A percentile compares a stretch with the other conserved stretches of the same genome.
These are phyloP conservation scores for Kodamaea laetipori DNA, from an alignment of 805 yeast genomes.

Conservation along the genomic window DNA sequence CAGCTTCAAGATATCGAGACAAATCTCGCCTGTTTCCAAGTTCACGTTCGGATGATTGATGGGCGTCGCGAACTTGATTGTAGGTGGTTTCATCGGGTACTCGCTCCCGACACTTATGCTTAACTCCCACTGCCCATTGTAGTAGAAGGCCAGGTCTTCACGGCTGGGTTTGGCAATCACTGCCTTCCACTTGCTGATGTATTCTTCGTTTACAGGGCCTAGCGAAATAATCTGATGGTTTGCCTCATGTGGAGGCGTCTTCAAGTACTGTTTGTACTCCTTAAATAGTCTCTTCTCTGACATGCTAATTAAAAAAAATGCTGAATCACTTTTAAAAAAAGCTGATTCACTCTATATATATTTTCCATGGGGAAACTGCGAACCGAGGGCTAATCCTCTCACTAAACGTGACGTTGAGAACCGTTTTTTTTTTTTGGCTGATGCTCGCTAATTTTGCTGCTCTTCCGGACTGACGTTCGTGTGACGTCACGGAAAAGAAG, in stretches of 20 bases:
- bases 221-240: conserved; percentile 45
- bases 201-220: conserved; percentile 39
- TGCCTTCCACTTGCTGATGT: conserved; percentile 53
- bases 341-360: neutral
- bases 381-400: no score
- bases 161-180: conserved; percentile 49
- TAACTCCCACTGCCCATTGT: conserved; percentile 54
- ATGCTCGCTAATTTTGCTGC: no score
- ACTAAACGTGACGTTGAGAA: no score
- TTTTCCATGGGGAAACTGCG: neutral
- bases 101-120: conserved; percentile 44
- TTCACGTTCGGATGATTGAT: conserved; percentile 46
- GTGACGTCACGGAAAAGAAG: no score
- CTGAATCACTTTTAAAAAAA: neutral
- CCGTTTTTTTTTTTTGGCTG: no score
- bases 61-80: conserved; percentile 47
- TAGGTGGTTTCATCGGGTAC: conserved; percentile 66
- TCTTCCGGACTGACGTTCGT: no score
- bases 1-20: conserved; percentile 61
- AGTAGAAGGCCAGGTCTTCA: conserved; percentile 50
- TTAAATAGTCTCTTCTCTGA: conserved; percentile 44
- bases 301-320: conserved; percentile 25
- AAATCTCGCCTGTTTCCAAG: conserved; percentile 61
- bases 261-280: conserved; percentile 37
- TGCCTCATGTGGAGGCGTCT: conserved; percentile 26